Evolutionary conservation across 2,329 filamentous ascomycete species (phyloP), one percentile per base, ranked within the genome.

Genomic region (Diplodia sapinea): DNA sequence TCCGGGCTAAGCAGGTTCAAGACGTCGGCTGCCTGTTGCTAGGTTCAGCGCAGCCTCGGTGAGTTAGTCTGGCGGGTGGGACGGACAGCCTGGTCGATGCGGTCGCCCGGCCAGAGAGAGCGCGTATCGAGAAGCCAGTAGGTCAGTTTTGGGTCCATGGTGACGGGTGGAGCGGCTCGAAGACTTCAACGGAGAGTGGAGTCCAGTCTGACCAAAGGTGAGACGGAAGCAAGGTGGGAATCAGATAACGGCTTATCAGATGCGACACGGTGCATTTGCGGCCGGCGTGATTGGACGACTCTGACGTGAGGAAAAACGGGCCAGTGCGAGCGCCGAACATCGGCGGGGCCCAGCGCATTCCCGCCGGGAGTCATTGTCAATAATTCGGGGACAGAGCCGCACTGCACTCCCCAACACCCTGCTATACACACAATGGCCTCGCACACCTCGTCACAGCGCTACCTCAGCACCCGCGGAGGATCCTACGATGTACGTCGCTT

Each of bases 401-500:
- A 15, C 29, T 31, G 12, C 59, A 31, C 31, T 8, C 43, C 59
- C 38, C 15, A 11, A 4, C 59, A 51, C 29, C 20, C n/a, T 2
- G 6, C 31, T 15, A 56, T 23, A 40, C 29, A 23, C 29, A 17
- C 59, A 68, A 82, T 82, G 80, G 69, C 80, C 61, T 79, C 81
- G 57, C 81, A 83, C 70, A 85, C 83, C 65, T 76, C 83, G 68
- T 88, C 87, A 13, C 87, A 89, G 73, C 82, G 82, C 72, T 89
- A 89, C 74, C 79, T 89, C 67, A 88, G 86, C 73, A 89, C 87
- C 23, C 80, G 87, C 70, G 87, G 87, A 71, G 87, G 86, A 69
- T 87, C 84, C 31, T 88, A 88, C 77, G 85, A 86, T 73, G 87
- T 88, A 76, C 52, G 38, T 68, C 31, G 51, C 43, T 47, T n/a